Percentiles rank a stretch among this genome's conserved stretches.
These are phyloP conservation scores for Cercospora sp. DNA, from an alignment of 2,329 filamentous ascomycete genomes.

Conservation along the genomic window DNA sequence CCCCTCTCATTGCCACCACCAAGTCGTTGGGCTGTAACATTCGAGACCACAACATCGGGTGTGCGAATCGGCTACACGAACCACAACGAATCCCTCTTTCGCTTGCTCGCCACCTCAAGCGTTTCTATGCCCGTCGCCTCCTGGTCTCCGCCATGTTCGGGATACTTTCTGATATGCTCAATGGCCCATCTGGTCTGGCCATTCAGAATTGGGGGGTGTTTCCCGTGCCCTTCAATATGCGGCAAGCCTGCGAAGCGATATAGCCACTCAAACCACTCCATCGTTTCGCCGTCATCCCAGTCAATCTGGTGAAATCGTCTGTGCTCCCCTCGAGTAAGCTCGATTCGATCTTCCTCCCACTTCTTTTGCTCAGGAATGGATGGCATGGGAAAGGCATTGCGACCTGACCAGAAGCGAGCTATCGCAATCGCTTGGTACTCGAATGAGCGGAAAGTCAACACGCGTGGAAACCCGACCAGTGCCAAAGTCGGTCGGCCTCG, in stretches of 20 bases:
- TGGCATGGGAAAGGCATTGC: constrained; percentile 47
- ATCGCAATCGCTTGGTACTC: constrained; percentile 59
- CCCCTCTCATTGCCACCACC: not conserved
- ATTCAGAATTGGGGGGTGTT: constrained; percentile 25
- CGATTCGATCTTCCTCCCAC: constrained; percentile 52
- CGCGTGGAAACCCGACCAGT: constrained; percentile 55
- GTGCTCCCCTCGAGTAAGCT: constrained; percentile 35
- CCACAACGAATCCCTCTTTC: constrained; percentile 11
- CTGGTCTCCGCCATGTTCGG: constrained; percentile 10
- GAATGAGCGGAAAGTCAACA: constrained; percentile 56
- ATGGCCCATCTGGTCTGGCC: constrained; percentile 27
- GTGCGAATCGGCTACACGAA: constrained; percentile 3
- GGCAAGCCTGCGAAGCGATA: constrained; percentile 55
- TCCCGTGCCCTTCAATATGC: constrained; percentile 39
- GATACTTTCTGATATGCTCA: constrained; percentile 29
- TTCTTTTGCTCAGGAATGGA: constrained; percentile 44
- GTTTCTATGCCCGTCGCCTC: not conserved
- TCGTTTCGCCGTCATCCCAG: constrained; percentile 56
- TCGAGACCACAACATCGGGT: not conserved
- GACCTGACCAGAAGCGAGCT: constrained; percentile 51
- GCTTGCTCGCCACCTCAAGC: not conserved
- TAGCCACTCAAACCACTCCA: constrained; percentile 50
- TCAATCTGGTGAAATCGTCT: constrained; percentile 56
- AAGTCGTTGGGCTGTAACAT: constrained; percentile 2
- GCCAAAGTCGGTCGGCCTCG: constrained; percentile 52